phyloP scores from a whole-genome alignment of 1,139 yeast species.

The Sugiyamaella grinbergsii region DNA sequence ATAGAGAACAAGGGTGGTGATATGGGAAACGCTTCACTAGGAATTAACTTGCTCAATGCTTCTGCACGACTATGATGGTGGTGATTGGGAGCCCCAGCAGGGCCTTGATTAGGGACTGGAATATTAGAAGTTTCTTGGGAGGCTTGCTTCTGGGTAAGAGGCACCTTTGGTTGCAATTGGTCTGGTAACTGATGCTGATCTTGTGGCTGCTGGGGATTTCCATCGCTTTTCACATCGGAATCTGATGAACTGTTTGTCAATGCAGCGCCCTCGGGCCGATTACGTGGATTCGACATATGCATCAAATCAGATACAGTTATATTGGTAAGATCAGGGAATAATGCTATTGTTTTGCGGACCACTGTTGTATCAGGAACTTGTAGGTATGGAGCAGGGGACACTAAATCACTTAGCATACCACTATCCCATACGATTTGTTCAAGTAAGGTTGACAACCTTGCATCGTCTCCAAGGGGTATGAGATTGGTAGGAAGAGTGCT shows the following conservation, averaged over 20 bases:
- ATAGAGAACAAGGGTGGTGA: constrained; percentile 39
- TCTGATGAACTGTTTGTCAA: background rate
- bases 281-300: constrained; percentile 22
- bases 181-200: background rate
- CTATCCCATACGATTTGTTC: constrained; percentile 52
- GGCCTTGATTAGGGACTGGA: background rate
- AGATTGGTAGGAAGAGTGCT: background rate
- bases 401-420: constrained; percentile 28
- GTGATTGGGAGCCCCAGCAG: constrained; percentile 1
- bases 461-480: constrained; percentile 22
- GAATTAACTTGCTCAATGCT: constrained; percentile 16
- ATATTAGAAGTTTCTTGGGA: background rate
- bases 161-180: background rate
- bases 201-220: constrained; percentile 1
- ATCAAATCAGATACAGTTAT: constrained; percentile 30
- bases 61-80: constrained; percentile 11
- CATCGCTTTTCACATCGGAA: background rate
- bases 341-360: constrained; percentile 21
- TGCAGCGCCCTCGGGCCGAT: background rate
- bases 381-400: constrained; percentile 17
- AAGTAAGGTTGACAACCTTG: constrained; percentile 40
- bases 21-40: constrained; percentile 29
- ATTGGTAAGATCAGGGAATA: constrained; percentile 28
- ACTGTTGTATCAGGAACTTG: constrained; percentile 27
- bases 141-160: background rate